These are phyloP conservation scores for Aegle marmelos DNA, from an alignment of 345 rosid species.

Conservation along the genomic window DNA sequence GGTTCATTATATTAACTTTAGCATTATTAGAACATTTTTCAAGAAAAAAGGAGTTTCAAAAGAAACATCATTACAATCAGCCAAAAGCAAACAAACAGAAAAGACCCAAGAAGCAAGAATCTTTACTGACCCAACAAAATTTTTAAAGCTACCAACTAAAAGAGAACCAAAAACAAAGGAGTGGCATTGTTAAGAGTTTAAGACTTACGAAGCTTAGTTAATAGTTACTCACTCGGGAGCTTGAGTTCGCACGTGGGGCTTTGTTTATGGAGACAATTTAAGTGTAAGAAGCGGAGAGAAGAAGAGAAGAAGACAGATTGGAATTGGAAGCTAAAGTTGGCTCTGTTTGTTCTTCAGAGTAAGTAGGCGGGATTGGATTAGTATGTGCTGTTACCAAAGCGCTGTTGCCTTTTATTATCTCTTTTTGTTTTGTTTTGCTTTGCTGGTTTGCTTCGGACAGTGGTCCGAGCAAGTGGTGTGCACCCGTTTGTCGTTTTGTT, in stretches of 20 bases:
- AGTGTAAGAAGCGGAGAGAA: background rate
- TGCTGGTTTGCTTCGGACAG: background rate
- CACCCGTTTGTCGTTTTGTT: conserved; percentile 34
- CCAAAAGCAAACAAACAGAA: background rate
- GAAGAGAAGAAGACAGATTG: background rate
- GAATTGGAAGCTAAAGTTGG: background rate
- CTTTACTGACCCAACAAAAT: background rate
- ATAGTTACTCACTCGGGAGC: background rate
- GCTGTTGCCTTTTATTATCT: background rate
- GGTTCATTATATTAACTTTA: background rate
- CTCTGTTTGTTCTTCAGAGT: background rate
- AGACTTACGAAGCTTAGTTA: background rate
- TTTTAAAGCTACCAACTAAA: background rate
- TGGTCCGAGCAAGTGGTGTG: background rate
- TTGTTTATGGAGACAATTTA: background rate
- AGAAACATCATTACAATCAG: conserved; percentile 27
- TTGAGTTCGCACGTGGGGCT: background rate
- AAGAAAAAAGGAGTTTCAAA: conserved; percentile 17
- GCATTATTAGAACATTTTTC: background rate
- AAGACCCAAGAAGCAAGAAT: background rate
- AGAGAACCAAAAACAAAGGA: background rate
- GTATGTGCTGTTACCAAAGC: background rate
- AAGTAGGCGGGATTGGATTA: too few species aligned
- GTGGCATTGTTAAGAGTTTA: background rate
- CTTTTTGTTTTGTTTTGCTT: background rate